Percentiles rank a stretch among this genome's conserved stretches.
Conservation (phyloP, 78 protist species). For the Bodo saltans region DNA sequence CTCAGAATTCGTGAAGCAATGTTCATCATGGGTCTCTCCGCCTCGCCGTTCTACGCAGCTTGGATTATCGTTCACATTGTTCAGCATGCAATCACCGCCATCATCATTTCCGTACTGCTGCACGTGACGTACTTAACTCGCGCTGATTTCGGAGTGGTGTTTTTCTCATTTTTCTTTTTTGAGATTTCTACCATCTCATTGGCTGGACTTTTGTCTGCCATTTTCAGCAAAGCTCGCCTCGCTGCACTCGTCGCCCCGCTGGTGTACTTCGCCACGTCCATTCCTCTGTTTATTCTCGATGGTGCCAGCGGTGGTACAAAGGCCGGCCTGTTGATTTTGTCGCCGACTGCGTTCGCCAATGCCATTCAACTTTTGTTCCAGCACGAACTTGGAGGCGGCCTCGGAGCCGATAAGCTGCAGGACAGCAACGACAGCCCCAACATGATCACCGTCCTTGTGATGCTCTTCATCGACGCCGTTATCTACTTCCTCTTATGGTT, state of each 20-base stretch:
- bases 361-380: not conserved
- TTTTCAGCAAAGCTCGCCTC: not conserved
- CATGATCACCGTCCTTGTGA: not conserved
- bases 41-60: not conserved
- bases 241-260: constrained; percentile 6
- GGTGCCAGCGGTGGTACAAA: not conserved
- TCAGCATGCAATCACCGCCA: not conserved
- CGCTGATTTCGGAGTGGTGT: not conserved
- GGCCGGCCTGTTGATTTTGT: not conserved
- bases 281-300: not conserved
- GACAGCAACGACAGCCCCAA: no score
- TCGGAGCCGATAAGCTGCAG: no score
- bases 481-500: not conserved
- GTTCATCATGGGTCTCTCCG: constrained; percentile 4
- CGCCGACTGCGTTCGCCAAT: not conserved
- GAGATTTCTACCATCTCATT: not conserved
- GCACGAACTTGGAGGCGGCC: no score
- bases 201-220: not conserved
- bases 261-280: not conserved
- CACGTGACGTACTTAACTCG: not conserved
- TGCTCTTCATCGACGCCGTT: constrained; percentile 14
- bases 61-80: not conserved
- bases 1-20: not conserved
- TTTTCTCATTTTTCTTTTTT: not conserved
- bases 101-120: not conserved